Evolutionary conservation across 192 early-diverging fungal genomes (phyloP), one percentile per base, ranked within the genome.

Genomic region (Linnemannia schmuckeri): DNA sequence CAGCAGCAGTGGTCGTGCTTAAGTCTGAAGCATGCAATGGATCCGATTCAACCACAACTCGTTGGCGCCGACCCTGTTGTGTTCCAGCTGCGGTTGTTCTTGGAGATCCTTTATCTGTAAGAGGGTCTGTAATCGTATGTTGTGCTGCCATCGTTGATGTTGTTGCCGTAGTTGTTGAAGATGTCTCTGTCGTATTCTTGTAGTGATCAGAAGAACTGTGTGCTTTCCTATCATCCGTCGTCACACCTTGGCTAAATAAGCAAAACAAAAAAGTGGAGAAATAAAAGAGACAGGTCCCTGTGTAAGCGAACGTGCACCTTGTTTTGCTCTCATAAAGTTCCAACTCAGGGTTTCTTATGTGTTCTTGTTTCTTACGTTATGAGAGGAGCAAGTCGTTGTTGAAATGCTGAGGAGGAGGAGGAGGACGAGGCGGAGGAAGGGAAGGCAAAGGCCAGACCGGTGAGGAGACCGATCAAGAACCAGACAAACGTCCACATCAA

Each of bases 401-500:
- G 57, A 49, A 38, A 33, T 49, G 24, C 8, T 44, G 30, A 17
- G 12, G 12, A 22, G 18, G 27, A 17, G n/a, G 63, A 42, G n/a
- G n/a, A n/a, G n/a, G n/a, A n/a, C n/a, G 12, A 22, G 18, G 27
- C 6, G n/a, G 63, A 42, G 10, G 71, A 6, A 73, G 46, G 22
- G 66, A 55, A 49, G 37, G 72, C 72, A 44, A 79, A 78, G n/a
- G 61, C 46, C 33, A 83, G 55, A 35, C 82, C 82, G 13, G 77
- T 79, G 63, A 73, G 52, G 42, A 84, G 72, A 40, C 82, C 82
- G 47, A 72, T 18, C 38, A 84, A 42, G 38, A 84, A 84, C 77
- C 72, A 79, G 52, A 84, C 9, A n/a, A 84, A 57, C 7, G 73
- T 75, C 77, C 77, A 84, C 82, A 84, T 84, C 61, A 66, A 66